Base-by-base conservation (phyloP, 78 protist genomes). In the Polysphondylium violaceum region DNA sequence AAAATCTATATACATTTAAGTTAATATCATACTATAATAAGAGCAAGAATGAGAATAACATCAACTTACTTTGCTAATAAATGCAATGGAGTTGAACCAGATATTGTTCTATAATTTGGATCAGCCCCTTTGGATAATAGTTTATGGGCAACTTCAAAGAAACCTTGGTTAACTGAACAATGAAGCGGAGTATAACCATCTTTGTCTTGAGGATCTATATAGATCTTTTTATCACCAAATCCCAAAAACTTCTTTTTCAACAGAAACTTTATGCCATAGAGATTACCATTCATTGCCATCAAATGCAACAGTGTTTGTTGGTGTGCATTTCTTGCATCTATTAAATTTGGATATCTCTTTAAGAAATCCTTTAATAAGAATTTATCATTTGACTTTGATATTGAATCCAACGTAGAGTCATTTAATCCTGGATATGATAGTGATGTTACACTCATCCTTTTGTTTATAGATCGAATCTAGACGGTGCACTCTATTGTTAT, bases 141-240 rank as follows among this genome's bases (percentile, higher is more conserved):
- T 23, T 68, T 81, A 23, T 56, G 65, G 0, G 89, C 76, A 1
- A 81, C 68, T 27, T 81, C 89, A n/a, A 67, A 81, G 8, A 40
- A 36, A 55, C 89, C 89, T 35, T 67, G 58, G 31, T 40, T 68
- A 27, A 81, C 47, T 21, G 89, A 64, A 55, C 89, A 81, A 23
- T 21, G 35, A 17, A 81, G 40, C 17, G 89, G 73, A 19, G 89
- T 81, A 55, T 81, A 81, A 23, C 77, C 89, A 36, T 81, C 89
- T 56, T 81, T 81, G 36, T 81, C 89, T 40, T 29, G 33, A 11
- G 51, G 61, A n/a, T 65, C 77, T 1, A 81, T 23, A 27, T 33
- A 53, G 51, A 50, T 72, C 14, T 55, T 81, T 14, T 35, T 64
- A 27, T 71, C 89, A 31, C 68, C 65, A 38, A 81, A 55, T 38